Percentiles rank a stretch among this genome's conserved stretches.
Evolutionary conservation across 306 rosid genomes (phyloP).

Genomic region (Erythrophleum fordii): DNA sequence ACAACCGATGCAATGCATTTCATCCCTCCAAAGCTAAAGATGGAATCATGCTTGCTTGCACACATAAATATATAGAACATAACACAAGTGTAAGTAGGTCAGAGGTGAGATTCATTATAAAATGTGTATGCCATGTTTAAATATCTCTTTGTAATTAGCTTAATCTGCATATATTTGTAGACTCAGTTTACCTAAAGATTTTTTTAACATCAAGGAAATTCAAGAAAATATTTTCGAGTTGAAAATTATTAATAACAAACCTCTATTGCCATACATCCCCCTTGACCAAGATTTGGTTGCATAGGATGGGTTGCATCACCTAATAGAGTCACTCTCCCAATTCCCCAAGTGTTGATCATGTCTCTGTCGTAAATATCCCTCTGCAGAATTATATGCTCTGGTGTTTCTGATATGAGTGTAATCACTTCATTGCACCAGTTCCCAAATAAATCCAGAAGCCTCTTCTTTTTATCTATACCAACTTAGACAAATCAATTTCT

Average conservation of each 20-base stretch:
- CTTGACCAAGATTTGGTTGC: slow-evolving; percentile 60
- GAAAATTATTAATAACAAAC: slow-evolving; percentile 19
- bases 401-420: slow-evolving; percentile 50
- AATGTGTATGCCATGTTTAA: neutral
- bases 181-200: neutral
- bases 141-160: neutral
- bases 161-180: neutral
- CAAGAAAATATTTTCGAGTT: neutral
- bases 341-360: slow-evolving; percentile 47
- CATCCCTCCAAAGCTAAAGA: neutral
- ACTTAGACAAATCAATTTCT: neutral
- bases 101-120: neutral
- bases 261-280: slow-evolving; percentile 61
- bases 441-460: slow-evolving; percentile 41
- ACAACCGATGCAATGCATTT: neutral
- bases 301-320: slow-evolving; percentile 62
- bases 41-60: neutral
- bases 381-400: slow-evolving; percentile 45
- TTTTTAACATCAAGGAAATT: neutral
- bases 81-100: neutral
- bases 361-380: slow-evolving; percentile 59
- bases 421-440: slow-evolving; percentile 54
- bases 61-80: neutral
- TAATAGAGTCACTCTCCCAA: slow-evolving; percentile 51
- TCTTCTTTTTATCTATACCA: slow-evolving; percentile 48